Percentiles rank a stretch among this genome's conserved stretches.
Conservation (phyloP, 2,329 filamentous ascomycete species). For the Penicillium glabrum region DNA sequence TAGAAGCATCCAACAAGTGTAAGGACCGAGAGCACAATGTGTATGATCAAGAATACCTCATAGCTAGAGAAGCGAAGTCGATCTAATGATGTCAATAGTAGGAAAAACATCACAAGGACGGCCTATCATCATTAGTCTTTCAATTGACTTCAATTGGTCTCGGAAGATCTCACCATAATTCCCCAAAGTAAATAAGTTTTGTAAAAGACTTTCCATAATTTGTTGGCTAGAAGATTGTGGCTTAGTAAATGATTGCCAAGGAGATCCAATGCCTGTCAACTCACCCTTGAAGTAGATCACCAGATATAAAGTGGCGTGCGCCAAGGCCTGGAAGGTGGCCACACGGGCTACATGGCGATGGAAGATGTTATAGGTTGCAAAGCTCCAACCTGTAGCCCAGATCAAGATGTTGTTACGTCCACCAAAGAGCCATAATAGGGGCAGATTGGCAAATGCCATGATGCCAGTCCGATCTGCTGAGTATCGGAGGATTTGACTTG, state of each 20-base stretch:
- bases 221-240: slow-evolving; percentile 15
- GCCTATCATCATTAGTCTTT: slow-evolving; percentile 19
- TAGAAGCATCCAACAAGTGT: slow-evolving; percentile 50
- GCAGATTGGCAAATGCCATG: slow-evolving; percentile 63
- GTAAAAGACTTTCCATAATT: slow-evolving; percentile 25
- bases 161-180: slow-evolving; percentile 20
- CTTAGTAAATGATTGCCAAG: neutral
- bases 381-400: slow-evolving; percentile 69
- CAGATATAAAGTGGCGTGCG: slow-evolving; percentile 63
- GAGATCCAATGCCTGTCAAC: neutral
- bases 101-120: slow-evolving; percentile 40
- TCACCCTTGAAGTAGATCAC: slow-evolving; percentile 33
- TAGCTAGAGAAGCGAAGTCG: slow-evolving; percentile 47
- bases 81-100: slow-evolving; percentile 48
- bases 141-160: neutral
- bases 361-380: slow-evolving; percentile 65
- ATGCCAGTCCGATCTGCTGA: slow-evolving; percentile 64
- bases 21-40: slow-evolving; percentile 40
- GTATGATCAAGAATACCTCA: slow-evolving; percentile 43
- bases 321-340: slow-evolving; percentile 60
- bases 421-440: slow-evolving; percentile 65
- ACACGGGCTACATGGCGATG: slow-evolving; percentile 67
- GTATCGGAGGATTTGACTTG: slow-evolving; percentile 52
- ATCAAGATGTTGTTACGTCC: slow-evolving; percentile 66
- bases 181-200: slow-evolving; percentile 34